Base-by-base conservation (phyloP, 1,284 basidiomycete species). In the Hypsizygus ulmarius region DNA sequence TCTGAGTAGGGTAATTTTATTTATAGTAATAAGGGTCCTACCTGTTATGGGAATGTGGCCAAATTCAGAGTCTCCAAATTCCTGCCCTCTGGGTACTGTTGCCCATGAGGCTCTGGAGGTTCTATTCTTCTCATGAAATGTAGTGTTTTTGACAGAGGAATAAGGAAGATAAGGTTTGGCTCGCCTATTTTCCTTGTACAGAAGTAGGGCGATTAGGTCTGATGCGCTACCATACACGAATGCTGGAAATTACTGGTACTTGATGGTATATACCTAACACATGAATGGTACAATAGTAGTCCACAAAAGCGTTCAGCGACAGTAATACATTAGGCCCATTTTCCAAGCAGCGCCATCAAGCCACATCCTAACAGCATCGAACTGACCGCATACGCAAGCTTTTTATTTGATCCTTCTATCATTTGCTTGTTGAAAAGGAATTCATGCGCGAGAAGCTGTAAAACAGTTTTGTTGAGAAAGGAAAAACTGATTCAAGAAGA, bases 361-460 rank as follows among this genome's bases (percentile, higher is more conserved):
- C 75, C 91, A 34, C 84, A 84, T 14, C 93, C 92, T 10, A 84
- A 57, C 14, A 84, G 59, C 85, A 95, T 92, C 61, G 82, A 88
- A 19, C 69, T 65, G 51, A 92, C 60, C 14, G 89, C 82, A 57
- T 87, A 94, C 2, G 73, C 68, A 27, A 95, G 66, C 64, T 82
- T 83, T 21, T 64, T 59, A 47, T 79, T 81, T 15, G 81, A 81
- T 15, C 77, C 80, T 43, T 78, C 74, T 64, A 86, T 82, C 86
- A 94, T 93, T 46, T 87, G 78, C 49, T 82, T 81, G 72, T 83
- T 93, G 68, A 96, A 92, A 41, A 97, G 64, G 68, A 97, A 94
- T 61, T 96, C 93, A 64, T 96, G 93, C 0, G 92, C 93, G 40
- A 97, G 77, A 1, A 96, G 77, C 83, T 90, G 55, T 2, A 41